Evolutionary conservation across 164 flowering plant species (phyloP).

Genomic region (Stephania yunnanensis): DNA sequence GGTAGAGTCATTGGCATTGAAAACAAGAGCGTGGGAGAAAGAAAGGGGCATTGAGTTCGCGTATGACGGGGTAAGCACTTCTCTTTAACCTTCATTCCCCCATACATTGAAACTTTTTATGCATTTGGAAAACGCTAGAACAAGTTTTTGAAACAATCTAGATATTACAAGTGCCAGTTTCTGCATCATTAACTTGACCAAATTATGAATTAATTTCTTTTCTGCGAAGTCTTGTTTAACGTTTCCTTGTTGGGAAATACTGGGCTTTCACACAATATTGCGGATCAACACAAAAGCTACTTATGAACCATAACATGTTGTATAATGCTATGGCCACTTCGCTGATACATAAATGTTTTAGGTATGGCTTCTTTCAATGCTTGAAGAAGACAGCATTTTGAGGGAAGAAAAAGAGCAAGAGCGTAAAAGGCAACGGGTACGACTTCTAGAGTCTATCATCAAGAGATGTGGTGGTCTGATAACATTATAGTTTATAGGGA

Average conservation of each 20-base stretch:
- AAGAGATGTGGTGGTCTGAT: neutral
- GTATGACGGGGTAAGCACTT: conserved; percentile 62
- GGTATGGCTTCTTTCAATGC: conserved; percentile 77
- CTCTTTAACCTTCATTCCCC: neutral
- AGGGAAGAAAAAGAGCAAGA: conserved; percentile 84
- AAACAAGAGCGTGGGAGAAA: conserved; percentile 53
- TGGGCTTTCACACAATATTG: neutral
- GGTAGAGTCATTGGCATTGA: conserved; percentile 49
- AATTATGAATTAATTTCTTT: neutral
- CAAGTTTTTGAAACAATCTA: neutral
- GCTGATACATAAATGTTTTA: conserved; percentile 10
- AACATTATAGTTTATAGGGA: neutral
- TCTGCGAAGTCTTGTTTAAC: neutral
- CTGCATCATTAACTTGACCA: neutral
- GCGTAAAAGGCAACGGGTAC: conserved; percentile 71
- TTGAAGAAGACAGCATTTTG: conserved; percentile 64
- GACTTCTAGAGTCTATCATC: neutral
- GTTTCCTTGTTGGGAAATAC: neutral
- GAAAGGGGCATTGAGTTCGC: conserved; percentile 50
- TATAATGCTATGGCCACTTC: neutral
- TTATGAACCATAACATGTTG: neutral
- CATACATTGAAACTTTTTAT: too few species aligned
- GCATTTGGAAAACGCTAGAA: too few species aligned
- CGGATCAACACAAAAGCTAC: neutral
- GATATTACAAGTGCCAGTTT: neutral